These are phyloP conservation scores for Malus fusca DNA, from an alignment of 306 rosid genomes.

Conservation along the genomic window DNA sequence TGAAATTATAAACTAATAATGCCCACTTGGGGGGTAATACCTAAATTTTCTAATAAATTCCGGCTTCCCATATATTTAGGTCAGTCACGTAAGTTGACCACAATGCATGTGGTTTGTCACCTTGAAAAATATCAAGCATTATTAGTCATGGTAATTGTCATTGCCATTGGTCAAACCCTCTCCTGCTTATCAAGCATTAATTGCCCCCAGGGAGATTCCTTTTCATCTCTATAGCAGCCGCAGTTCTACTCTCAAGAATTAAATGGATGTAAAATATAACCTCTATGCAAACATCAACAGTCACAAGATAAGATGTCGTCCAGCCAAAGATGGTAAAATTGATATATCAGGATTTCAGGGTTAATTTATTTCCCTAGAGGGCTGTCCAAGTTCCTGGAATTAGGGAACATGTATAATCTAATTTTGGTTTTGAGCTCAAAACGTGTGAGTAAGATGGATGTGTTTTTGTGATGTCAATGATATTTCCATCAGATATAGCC, in stretches of 20 bases:
- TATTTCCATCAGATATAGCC: not conserved
- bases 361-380: not conserved
- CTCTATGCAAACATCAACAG: not conserved
- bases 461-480: not conserved
- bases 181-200: not conserved
- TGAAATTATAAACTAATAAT: not conserved
- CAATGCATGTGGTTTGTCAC: not conserved
- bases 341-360: not conserved
- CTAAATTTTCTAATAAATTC: not conserved
- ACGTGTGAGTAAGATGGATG: not conserved
- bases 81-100: not conserved
- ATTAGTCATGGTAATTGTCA: not conserved
- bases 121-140: not conserved
- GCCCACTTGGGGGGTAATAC: not conserved
- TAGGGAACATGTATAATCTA: too few species aligned
- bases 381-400: not conserved
- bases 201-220: not conserved
- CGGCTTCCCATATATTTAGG: not conserved
- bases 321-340: not conserved
- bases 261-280: not conserved
- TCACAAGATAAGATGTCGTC: not conserved
- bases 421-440: too few species aligned
- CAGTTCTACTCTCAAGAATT: not conserved
- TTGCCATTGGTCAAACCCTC: not conserved
- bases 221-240: not conserved